These are phyloP conservation scores for Gastrolobium bilobum DNA, from an alignment of 306 rosid species.

Conservation along the genomic window DNA sequence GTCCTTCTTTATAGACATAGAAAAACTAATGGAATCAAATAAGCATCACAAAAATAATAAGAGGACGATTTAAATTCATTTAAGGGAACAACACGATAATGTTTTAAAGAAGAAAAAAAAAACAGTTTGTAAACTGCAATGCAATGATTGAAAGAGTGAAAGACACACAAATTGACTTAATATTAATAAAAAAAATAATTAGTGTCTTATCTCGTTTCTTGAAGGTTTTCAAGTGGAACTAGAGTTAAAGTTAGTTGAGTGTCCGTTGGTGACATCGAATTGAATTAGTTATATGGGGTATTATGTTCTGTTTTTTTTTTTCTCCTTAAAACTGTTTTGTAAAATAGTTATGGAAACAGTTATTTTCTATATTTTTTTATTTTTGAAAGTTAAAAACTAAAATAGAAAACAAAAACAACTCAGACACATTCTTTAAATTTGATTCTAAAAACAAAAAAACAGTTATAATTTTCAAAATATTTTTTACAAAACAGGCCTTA, in stretches of 20 bases:
- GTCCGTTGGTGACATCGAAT: constrained; percentile 13
- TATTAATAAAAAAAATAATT: neutral
- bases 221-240: neutral
- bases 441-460: too few species aligned
- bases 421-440: too few species aligned
- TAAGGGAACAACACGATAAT: neutral
- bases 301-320: too few species aligned
- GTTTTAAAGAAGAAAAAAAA: too few species aligned
- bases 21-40: neutral
- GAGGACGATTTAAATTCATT: constrained; percentile 4
- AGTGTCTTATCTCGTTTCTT: neutral
- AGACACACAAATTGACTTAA: neutral
- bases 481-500: too few species aligned
- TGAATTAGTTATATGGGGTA: constrained; percentile 8
- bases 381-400: too few species aligned
- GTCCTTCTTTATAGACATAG: constrained; percentile 8
- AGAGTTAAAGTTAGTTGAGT: neutral
- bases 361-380: too few species aligned
- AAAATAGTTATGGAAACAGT: too few species aligned
- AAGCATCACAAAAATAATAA: neutral
- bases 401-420: too few species aligned
- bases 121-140: neutral
- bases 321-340: too few species aligned
- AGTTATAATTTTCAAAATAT: too few species aligned
- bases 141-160: constrained; percentile 9